Base-by-base conservation (phyloP, 305 asterid genomes). In the Rubia peregrina region DNA sequence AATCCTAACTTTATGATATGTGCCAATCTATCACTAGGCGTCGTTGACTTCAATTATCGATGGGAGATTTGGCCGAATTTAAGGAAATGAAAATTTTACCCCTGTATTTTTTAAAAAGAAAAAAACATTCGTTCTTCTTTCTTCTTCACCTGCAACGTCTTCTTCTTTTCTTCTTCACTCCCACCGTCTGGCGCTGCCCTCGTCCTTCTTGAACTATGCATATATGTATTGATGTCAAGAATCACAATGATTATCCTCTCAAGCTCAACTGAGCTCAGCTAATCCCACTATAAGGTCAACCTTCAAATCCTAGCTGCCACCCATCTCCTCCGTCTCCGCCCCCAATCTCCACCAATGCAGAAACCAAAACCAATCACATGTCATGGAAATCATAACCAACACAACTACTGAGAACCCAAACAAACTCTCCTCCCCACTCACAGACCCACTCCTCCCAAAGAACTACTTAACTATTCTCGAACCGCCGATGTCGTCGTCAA, bases 321-420 rank as follows among this genome's bases (percentile, higher is more conserved):
- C 70, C 49, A 17, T 36, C 61, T 10, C 21, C 59, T 26, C 17
- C 61, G 61, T 5, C 73, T 41, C 51, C 74, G 63, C 11, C 74
- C 6, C 55, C 49, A 16, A 38, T 48, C 65, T 66, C 49, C 46
- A 17, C 71, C 41, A 12, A 59, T 17, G 71, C 4, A 30, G 51
- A 40, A 61, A 26, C 44, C 59, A 6, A 11, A 10, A n/a, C n/a
- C n/a, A n/a, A n/a, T 66, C 70, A 12, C 55, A 46, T 82, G 80
- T 80, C 81, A 78, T 89, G 96, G 93, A 85, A 77, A 76, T 44
- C 73, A 30, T n/a, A n/a, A n/a, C n/a, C n/a, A n/a, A n/a, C n/a
- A n/a, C 19, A 2, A 12, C 40, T 61, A 26, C 81, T 67, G 98
- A 87, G 8, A 95, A 86, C 75, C 82, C 87, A 70, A 81, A 74